Evolutionary conservation across 768 basidiomycete genomes (phyloP).

Genomic region (Amanita pseudoporphyria): DNA sequence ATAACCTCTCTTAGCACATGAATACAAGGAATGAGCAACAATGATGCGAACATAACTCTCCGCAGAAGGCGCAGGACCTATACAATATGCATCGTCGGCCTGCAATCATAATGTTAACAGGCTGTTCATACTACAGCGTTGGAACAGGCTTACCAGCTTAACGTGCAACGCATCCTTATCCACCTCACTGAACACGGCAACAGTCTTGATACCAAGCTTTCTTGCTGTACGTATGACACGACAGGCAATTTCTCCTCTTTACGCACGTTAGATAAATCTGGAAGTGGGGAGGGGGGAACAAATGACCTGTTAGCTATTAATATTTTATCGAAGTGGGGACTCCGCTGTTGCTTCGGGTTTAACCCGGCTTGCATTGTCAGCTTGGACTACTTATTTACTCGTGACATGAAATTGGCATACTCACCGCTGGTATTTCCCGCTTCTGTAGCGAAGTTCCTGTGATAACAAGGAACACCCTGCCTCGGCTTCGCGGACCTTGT

Average conservation of each 20-base stretch:
- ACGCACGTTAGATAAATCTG: background rate
- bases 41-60: constrained; percentile 73
- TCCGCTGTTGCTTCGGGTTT: background rate
- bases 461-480: background rate
- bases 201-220: constrained; percentile 83
- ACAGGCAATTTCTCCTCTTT: constrained; percentile 91
- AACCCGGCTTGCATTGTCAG: background rate
- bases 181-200: constrained; percentile 86
- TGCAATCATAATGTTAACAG: constrained; percentile 12
- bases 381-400: background rate
- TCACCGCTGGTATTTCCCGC: background rate
- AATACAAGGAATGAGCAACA: background rate
- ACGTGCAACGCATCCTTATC: constrained; percentile 81
- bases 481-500: background rate
- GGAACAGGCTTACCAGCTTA: constrained; percentile 41
- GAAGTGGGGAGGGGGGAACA: background rate
- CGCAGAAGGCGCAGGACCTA: constrained; percentile 82
- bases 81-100: constrained; percentile 87
- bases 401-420: background rate
- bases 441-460: background rate
- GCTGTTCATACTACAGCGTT: background rate
- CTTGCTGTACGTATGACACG: constrained; percentile 86
- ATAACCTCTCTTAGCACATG: background rate
- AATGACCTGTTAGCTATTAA: constrained; percentile 79
- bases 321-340: constrained; percentile 80